Percentiles rank a stretch among this genome's conserved stretches.
Conservation (phyloP, 768 basidiomycete species). For the Ramaria sp. region DNA sequence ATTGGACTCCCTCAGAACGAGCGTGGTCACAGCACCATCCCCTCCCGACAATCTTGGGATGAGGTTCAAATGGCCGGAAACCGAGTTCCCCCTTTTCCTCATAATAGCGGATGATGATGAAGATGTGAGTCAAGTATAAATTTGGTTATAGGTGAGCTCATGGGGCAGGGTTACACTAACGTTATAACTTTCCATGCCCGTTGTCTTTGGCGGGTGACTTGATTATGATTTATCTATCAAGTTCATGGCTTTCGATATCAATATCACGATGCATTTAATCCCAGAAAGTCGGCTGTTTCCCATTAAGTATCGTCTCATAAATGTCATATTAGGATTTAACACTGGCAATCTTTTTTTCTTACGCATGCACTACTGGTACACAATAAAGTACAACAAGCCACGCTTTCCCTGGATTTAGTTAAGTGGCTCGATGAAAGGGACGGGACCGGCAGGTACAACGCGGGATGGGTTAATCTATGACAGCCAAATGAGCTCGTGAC, state of each 20-base stretch:
- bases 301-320: too few species aligned
- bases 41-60: neutral
- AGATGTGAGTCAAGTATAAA: neutral
- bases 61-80: slow-evolving; percentile 8
- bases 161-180: neutral
- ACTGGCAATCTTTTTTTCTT: too few species aligned
- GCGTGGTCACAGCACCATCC: neutral
- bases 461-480: slow-evolving; percentile 67
- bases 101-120: slow-evolving; percentile 2
- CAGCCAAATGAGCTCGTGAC: neutral
- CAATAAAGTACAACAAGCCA: too few species aligned
- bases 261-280: too few species aligned
- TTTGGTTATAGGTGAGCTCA: neutral
- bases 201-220: neutral
- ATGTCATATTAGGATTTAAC: too few species aligned
- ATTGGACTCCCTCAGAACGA: neutral
- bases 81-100: slow-evolving; percentile 3
- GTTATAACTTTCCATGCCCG: neutral
- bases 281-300: too few species aligned
- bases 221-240: neutral
- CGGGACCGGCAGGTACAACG: slow-evolving; percentile 67
- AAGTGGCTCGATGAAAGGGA: slow-evolving; percentile 52
- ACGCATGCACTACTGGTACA: too few species aligned
- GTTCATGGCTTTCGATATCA: neutral
- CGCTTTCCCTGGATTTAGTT: neutral